These are phyloP conservation scores for Leptodermis oblonga DNA, from an alignment of 257 asterid genomes.

Conservation along the genomic window DNA sequence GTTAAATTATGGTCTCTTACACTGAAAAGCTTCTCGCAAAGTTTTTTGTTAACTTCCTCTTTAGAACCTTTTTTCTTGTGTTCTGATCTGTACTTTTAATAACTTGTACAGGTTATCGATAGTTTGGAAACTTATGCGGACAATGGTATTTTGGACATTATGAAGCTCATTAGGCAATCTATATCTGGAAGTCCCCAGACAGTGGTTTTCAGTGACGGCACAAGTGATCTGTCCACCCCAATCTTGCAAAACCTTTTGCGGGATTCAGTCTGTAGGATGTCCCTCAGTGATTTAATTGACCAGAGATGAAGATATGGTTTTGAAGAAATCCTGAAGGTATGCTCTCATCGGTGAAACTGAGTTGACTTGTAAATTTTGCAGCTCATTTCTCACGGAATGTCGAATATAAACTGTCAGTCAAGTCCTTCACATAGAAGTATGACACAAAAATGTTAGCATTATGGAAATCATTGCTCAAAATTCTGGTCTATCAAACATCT, in stretches of 20 bases:
- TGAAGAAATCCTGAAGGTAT: neutral
- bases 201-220: constrained; percentile 52
- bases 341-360: neutral
- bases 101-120: constrained; percentile 52
- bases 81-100: constrained; percentile 14
- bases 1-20: neutral
- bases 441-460: neutral
- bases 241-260: constrained; percentile 34
- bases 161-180: constrained; percentile 38
- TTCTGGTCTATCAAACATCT: neutral
- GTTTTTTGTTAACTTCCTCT: neutral
- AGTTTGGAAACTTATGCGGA: constrained; percentile 44
- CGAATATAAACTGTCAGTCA: neutral
- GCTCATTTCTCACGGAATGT: neutral
- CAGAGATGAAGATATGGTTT: constrained; percentile 1
- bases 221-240: constrained; percentile 28
- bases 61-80: neutral
- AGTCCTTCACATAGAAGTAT: too few relatives aligned
- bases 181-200: constrained; percentile 51
- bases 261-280: constrained; percentile 33
- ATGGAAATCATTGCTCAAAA: neutral
- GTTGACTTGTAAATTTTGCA: neutral
- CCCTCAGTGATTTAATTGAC: neutral
- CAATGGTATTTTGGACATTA: constrained; percentile 35
- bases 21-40: neutral